Base-by-base conservation (phyloP, 176 grass and related monocot genomes). In the Avena eriantha region DNA sequence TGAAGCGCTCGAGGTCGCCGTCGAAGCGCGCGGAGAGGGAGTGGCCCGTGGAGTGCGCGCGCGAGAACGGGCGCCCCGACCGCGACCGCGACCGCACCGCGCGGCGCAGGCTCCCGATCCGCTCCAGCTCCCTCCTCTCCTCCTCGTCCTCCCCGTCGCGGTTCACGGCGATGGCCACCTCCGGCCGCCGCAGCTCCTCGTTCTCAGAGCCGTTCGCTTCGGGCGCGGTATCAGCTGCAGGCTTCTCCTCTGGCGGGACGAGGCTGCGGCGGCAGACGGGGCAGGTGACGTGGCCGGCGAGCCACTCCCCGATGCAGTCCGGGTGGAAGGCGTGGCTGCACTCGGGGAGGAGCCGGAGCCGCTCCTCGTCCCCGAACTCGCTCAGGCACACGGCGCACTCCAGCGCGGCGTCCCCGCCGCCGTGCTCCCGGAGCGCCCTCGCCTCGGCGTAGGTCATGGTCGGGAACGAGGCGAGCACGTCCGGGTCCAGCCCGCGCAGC, bases 31-130 rank as follows among this genome's bases (percentile, higher is more conserved):
- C 9, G 24, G 77, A 73, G 77, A 91, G 49, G 70, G 92, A 94
- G 79, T 95, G 93, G 51, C 96, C 96, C 3, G 96, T 98, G 50
- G 96, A 95, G 70, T 95, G 93, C 18, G 96, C 95, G 49, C 93
- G 88, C 89, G 87, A 68, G 54, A 91, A 86, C 29, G 84, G 79
- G 3, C 84, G 76, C 10, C 78, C 93, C 8, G 93, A 93, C 53
- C 86, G 78, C 12, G 86, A 86, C 43, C 86, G 78, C 15, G 86
- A 86, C 26, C 96, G 93, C 57, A 89, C 29, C 33, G 92, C 93
- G 14, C 93, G 91, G 43, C 81, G 91, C 88, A 83, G 88, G 92
- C 92, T 97, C 6, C 95, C 87, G 24, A 97, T 97, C 90, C 90
- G 86, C 51, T 97, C 88, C 43, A 97, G 83, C 66, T 97, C 95